Evolutionary conservation across 257 asterid species (phyloP).

Genomic region (Ballota nigra): DNA sequence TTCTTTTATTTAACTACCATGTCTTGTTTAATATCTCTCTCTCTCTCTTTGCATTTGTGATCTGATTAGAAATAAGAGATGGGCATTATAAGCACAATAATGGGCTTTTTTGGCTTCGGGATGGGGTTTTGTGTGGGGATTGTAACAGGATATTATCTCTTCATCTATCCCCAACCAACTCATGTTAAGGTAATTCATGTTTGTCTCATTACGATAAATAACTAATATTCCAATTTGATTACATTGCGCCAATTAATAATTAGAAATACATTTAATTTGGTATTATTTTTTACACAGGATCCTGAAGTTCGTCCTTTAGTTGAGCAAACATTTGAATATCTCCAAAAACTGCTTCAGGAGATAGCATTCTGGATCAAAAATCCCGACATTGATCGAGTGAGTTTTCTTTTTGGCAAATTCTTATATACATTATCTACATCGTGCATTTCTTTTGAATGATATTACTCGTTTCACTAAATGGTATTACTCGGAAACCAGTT

Average conservation of each 20-base stretch:
- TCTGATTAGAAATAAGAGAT: constrained; percentile 20
- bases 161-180: constrained; percentile 59
- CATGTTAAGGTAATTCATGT: constrained; percentile 51
- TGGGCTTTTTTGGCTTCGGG: constrained; percentile 81
- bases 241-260: too few relatives aligned
- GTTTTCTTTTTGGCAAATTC: constrained; percentile 1
- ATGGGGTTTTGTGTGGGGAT: constrained; percentile 64
- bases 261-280: neutral
- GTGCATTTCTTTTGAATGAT: too few relatives aligned
- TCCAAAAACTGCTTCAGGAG: constrained; percentile 62
- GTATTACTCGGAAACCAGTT: too few relatives aligned
- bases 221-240: too few relatives aligned
- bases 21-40: too few relatives aligned
- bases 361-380: constrained; percentile 87
- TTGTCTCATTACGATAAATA: too few relatives aligned
- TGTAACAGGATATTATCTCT: constrained; percentile 63
- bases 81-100: constrained; percentile 68
- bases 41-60: neutral
- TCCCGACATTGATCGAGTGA: constrained; percentile 91
- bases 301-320: constrained; percentile 63
- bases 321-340: constrained; percentile 47
- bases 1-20: too few relatives aligned
- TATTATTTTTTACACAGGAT: constrained; percentile 39
- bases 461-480: too few relatives aligned
- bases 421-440: too few relatives aligned